Evolutionary conservation across 768 basidiomycete genomes (phyloP).

Genomic region (Trametes punicea): DNA sequence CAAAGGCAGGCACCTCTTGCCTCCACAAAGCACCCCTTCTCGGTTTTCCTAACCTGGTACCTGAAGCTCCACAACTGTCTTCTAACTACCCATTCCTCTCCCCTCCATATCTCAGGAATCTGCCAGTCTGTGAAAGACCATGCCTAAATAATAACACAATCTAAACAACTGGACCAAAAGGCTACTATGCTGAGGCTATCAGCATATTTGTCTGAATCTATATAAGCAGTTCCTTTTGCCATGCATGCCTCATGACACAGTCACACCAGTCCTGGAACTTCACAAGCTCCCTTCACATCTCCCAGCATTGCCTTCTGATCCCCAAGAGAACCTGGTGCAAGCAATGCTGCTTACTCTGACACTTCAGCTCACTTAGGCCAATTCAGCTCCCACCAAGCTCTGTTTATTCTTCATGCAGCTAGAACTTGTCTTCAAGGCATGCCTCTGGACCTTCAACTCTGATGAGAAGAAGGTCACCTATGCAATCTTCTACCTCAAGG

Average conservation of each 20-base stretch:
- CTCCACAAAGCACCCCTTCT: not conserved
- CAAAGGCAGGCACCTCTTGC: not conserved
- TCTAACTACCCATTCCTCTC: not conserved
- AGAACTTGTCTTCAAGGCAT: conserved; percentile 6
- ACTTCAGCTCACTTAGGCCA: not conserved
- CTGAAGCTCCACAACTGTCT: not conserved
- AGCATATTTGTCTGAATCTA: no score
- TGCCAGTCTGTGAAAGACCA: no score
- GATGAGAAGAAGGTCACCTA: conserved; percentile 9
- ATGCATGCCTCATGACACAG: not conserved
- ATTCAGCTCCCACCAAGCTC: conserved; percentile 2
- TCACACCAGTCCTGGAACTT: not conserved
- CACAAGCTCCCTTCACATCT: not conserved
- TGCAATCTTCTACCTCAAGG: conserved; percentile 6
- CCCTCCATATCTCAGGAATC: no score
- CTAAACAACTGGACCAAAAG: no score
- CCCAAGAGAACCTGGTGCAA: not conserved
- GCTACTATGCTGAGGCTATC: no score
- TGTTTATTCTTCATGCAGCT: conserved; percentile 3
- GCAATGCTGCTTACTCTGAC: not conserved
- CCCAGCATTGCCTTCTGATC: not conserved
- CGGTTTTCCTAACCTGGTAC: not conserved
- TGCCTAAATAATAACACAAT: no score
- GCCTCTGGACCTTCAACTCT: not conserved
- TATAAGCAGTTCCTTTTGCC: no score